These are phyloP conservation scores for Rhipidocladum racemiflorum DNA, from an alignment of 176 grass and related monocot species.

Conservation along the genomic window DNA sequence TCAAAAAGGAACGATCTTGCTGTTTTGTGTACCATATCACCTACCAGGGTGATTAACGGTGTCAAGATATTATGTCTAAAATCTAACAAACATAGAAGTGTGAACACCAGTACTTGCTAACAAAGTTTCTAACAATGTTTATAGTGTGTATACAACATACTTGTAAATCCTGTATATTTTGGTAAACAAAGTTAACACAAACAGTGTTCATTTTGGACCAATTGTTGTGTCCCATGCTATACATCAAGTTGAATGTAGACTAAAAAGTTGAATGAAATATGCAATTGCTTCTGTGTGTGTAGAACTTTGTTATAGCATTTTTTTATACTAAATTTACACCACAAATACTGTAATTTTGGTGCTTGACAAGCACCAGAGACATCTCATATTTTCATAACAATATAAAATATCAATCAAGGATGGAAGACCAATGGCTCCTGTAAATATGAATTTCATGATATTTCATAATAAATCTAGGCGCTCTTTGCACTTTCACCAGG, in stretches of 20 bases:
- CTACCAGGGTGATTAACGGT: conserved; percentile 27
- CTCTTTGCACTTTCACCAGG: not conserved
- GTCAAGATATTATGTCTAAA: conserved; percentile 14
- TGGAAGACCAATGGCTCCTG: not conserved
- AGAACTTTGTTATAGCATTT: not conserved
- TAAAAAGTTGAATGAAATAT: conserved; percentile 32
- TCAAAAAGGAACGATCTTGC: conserved; percentile 71
- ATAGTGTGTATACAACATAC: not conserved
- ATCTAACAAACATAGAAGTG: conserved; percentile 23
- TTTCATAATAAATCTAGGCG: not conserved
- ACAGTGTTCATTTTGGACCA: conserved; percentile 6
- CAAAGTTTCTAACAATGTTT: not conserved
- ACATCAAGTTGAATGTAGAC: conserved; percentile 24
- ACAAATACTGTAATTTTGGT: not conserved
- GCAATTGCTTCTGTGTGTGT: conserved; percentile 11
- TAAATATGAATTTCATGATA: not conserved
- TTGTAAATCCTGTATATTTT: not conserved
- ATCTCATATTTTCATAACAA: conserved; percentile 10
- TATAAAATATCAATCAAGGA: conserved; percentile 1
- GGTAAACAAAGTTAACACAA: not conserved
- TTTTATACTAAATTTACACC: not conserved
- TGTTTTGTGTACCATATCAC: conserved; percentile 55
- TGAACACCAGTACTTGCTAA: not conserved
- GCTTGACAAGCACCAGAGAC: conserved; percentile 1
- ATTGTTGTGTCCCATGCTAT: conserved; percentile 19